A percentile compares a stretch with the other conserved stretches of the same genome.
phyloP scores from a whole-genome alignment of 805 yeast genomes.

The Blastobotrys terrestris region DNA sequence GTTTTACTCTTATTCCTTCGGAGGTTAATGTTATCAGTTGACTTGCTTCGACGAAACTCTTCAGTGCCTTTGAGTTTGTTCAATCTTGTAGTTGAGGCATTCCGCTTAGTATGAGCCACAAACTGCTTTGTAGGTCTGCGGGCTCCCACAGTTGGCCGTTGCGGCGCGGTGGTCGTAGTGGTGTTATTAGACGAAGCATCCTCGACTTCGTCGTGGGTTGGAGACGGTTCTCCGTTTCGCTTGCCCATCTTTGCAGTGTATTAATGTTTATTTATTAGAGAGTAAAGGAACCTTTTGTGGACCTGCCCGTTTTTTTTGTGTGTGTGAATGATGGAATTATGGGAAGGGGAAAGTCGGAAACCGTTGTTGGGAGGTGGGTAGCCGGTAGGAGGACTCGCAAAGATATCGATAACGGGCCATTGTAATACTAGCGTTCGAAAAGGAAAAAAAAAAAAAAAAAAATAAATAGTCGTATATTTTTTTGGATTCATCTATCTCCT shows the following conservation, averaged over 20 bases:
- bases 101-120: constrained; percentile 11
- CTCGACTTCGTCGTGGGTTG: neutral
- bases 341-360: too few species aligned
- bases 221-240: neutral
- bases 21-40: neutral
- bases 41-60: neutral
- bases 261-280: neutral
- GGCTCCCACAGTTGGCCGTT: neutral
- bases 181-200: neutral
- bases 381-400: too few species aligned
- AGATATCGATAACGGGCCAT: too few species aligned
- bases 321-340: too few species aligned
- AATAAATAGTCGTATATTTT: too few species aligned
- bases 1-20: constrained; percentile 2
- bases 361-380: too few species aligned
- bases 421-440: too few species aligned
- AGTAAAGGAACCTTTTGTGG: too few species aligned
- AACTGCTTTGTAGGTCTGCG: constrained; percentile 9
- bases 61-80: neutral
- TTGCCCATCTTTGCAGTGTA: neutral
- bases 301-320: neutral
- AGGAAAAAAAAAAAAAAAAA: too few species aligned
- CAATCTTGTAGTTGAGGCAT: constrained; percentile 12
- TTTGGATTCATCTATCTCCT: too few species aligned
- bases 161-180: neutral